phyloP scores from a whole-genome alignment of 371 early-diverging fungal genomes.

The Saksenaea vasiformis region DNA sequence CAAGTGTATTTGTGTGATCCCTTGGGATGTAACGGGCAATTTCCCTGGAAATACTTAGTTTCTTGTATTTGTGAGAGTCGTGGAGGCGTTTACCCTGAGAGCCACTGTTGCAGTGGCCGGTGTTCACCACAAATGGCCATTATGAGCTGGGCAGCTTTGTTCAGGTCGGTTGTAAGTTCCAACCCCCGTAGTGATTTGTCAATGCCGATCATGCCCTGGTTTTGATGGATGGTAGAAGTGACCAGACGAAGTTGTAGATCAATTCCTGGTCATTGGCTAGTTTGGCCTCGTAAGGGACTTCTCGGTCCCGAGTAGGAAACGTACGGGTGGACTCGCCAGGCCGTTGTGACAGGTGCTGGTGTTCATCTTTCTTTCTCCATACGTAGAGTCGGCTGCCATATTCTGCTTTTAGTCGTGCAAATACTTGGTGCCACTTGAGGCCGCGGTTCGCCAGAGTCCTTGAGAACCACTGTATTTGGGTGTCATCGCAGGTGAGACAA shows the following conservation, averaged over 20 bases:
- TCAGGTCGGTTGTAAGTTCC: background rate
- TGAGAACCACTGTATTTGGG: too few species aligned
- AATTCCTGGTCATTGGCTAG: background rate
- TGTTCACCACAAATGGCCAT: too few species aligned
- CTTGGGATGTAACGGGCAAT: too few species aligned
- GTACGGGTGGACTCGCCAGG: background rate
- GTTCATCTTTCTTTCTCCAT: background rate
- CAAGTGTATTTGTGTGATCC: too few species aligned
- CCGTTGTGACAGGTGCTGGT: background rate
- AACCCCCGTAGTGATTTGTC: background rate
- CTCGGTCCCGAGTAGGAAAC: background rate
- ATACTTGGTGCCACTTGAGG: too few species aligned
- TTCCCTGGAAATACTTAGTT: too few species aligned
- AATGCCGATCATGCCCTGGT: background rate
- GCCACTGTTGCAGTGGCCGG: too few species aligned
- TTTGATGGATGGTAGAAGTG: background rate
- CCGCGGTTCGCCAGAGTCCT: too few species aligned
- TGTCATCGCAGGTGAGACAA: too few species aligned
- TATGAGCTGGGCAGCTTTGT: background rate
- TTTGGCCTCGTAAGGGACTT: background rate
- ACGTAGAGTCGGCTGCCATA: background rate
- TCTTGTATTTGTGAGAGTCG: too few species aligned
- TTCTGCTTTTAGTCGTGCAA: background rate
- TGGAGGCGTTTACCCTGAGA: too few species aligned
- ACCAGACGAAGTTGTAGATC: background rate